Base-by-base conservation (phyloP, 345 rosid species). In the Angophora floribunda region DNA sequence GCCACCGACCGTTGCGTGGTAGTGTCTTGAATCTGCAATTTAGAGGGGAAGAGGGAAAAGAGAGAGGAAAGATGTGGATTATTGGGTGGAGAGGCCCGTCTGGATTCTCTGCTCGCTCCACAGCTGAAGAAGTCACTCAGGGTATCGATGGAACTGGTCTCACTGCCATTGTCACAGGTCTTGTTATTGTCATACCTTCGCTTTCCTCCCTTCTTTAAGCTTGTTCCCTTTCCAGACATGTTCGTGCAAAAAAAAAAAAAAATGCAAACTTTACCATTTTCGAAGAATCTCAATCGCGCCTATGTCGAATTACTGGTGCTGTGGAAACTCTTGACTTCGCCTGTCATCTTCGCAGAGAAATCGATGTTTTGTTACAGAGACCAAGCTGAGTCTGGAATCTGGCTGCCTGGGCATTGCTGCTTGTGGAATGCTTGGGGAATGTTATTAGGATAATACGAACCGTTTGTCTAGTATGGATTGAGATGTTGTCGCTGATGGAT, bases 151-250 rank as follows among this genome's bases (percentile, higher is more conserved):
- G 91, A 24, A 85, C 91, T 87, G 93, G 90, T 65, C 92, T 94
- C 88, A 94, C 95, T 78, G 94, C 95, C 87, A 87, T 93, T 51
- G 89, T 94, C 88, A 92, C 94, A 85, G 95, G 94, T 93, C 49
- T 59, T 30, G 19, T 49, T n/a, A 63, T n/a, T n/a, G 36, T 63
- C 24, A 22, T 0, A 21, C 24, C 28, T 55, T 12, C 16, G 52
- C 51, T 47, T 51, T 51, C 41, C 7, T 51, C 28, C 17, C 78
- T 67, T 47, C 61, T 52, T 70, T 61, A 14, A 85, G 59, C 49
- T 47, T 24, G 28, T 32, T 41, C 53, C 22, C 41, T 36, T 36
- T 36, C 41, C 4, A 36, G 41, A 36, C 4, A 36, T 36, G 41
- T 36, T 36, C 41, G 41, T 36, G 3, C 41, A 36, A 36, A 36